Conservation (phyloP, 1,284 basidiomycete species). For the Phellinidium pouzarii region DNA sequence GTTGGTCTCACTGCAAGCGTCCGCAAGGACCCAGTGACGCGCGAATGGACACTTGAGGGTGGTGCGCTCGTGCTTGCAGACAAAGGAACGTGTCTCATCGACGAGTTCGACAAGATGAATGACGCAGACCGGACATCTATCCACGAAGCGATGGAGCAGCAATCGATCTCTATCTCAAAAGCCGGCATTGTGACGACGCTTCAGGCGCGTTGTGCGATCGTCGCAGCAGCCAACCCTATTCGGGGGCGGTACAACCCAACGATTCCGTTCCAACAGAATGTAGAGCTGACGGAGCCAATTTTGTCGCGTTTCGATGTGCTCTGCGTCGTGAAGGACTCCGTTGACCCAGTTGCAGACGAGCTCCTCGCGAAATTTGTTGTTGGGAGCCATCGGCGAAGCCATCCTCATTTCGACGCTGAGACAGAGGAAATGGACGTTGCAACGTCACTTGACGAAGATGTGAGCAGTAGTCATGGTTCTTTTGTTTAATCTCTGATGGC, state of each 20-base stretch:
- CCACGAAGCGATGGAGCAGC: slow-evolving; percentile 99
- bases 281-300: slow-evolving; percentile 97
- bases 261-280: slow-evolving; percentile 96
- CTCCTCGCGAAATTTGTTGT: slow-evolving; percentile 96
- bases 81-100: slow-evolving; percentile 97
- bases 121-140: slow-evolving; percentile 96
- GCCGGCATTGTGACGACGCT: slow-evolving; percentile 97
- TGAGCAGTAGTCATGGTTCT: slow-evolving; percentile 35
- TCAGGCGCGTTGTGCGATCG: slow-evolving; percentile 94
- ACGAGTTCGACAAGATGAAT: slow-evolving; percentile 99
- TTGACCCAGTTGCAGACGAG: slow-evolving; percentile 96
- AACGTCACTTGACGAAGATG: slow-evolving; percentile 87
- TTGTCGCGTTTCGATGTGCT: slow-evolving; percentile 98
- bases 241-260: slow-evolving; percentile 96
- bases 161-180: slow-evolving; percentile 99
- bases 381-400: slow-evolving; percentile 89
- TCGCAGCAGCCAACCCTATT: slow-evolving; percentile 97
- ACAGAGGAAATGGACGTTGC: slow-evolving; percentile 85
- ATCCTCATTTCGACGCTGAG: slow-evolving; percentile 86
- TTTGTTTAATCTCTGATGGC: not conserved
- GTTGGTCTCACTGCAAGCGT: slow-evolving; percentile 98
- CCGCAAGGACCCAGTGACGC: slow-evolving; percentile 93
- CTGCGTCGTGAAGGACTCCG: slow-evolving; percentile 96
- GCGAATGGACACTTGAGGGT: slow-evolving; percentile 98
- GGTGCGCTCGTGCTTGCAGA: slow-evolving; percentile 96